Evolutionary conservation across 2,329 filamentous ascomycete genomes (phyloP).

Genomic region (Clarireedia sp.): DNA sequence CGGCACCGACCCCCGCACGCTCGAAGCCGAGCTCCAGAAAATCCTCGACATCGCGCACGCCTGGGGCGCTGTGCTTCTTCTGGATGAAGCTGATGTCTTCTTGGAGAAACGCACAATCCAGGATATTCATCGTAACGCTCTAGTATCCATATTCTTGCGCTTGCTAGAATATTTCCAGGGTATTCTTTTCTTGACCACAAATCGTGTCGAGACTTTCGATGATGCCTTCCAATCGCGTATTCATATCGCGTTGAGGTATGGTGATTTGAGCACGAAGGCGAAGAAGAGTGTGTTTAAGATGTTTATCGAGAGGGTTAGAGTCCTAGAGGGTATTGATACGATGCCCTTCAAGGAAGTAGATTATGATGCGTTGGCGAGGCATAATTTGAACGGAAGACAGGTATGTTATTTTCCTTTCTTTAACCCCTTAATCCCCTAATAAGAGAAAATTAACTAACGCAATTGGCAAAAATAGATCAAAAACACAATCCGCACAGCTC

Average conservation of each 20-base stretch:
- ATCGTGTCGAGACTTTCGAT: conserved; percentile 81
- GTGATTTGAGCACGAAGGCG: conserved; percentile 62
- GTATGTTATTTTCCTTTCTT: conserved; percentile 31
- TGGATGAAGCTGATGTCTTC: conserved; percentile 82
- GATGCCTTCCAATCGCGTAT: conserved; percentile 86
- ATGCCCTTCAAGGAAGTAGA: conserved; percentile 60
- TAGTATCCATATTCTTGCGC: conserved; percentile 81
- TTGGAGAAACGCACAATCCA: conserved; percentile 75
- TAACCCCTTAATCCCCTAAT: neutral
- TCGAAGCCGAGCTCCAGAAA: conserved; percentile 72
- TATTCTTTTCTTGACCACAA: conserved; percentile 83
- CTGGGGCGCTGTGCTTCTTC: conserved; percentile 77
- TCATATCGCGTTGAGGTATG: conserved; percentile 77
- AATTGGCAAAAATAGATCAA: conserved; percentile 53
- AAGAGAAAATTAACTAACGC: conserved; percentile 31
- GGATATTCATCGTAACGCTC: conserved; percentile 76
- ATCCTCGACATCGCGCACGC: conserved; percentile 79
- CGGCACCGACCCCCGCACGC: conserved; percentile 64
- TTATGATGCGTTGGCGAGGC: conserved; percentile 55
- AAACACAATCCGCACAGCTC: conserved; percentile 76
- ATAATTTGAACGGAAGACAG: conserved; percentile 62
- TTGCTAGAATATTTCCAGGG: conserved; percentile 88
- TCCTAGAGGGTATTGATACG: conserved; percentile 52
- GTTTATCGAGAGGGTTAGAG: conserved; percentile 67
- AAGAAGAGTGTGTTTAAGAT: conserved; percentile 76